Base-by-base conservation (phyloP, 805 yeast genomes). In the Hanseniaspora mollemarum region DNA sequence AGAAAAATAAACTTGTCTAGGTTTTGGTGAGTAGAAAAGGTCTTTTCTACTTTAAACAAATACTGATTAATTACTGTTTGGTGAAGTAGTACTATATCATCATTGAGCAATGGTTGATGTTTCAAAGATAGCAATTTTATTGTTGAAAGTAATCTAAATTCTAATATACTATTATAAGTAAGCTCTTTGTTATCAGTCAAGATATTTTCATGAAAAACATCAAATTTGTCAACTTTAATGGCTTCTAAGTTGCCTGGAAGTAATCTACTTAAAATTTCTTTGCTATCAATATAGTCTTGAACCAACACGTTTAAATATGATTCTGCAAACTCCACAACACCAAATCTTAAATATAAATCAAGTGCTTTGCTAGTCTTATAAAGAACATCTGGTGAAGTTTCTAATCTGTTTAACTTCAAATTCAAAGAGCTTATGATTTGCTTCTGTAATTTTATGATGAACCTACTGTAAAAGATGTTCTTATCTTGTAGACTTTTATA, bases 291-390 rank as follows among this genome's bases (percentile, higher is more conserved):
- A 6, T 61, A 36, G 10, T 54, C 54, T 7, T 46, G 46, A 26
- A 56, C 52, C 1, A 61, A 51, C 10, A 32, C 41, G 6, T 53
- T 46, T 25, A 64, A 49, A 37, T 62, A 58, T n/a, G 22, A 28
- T 10, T 52, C 51, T 1, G 64, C 62, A 37, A 62, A 63, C 13
- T 60, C 64, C 15, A 54, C 45, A 33, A 65, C 51, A 26, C 60
- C 59, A 35, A 64, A 60, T 3, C 56, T 53, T n/a, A 59, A 43
- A 43, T 57, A 64, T 9, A 64, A 41, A 41, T 60, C 55, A 41
- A 49, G 52, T 26, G 12, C 26, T 33, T 29, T 26, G 18, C 29
- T 36, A 25, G 55, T 37, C 13, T 41, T 29, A 12, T 35, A 41
- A n/a, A 24, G 19, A 29, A 32, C 9, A 29, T 45, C 28, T 18